A percentile compares a stretch with the other conserved stretches of the same genome.
phyloP scores from a whole-genome alignment of 306 rosid genomes.

The Psophocarpus tetragonolobus region DNA sequence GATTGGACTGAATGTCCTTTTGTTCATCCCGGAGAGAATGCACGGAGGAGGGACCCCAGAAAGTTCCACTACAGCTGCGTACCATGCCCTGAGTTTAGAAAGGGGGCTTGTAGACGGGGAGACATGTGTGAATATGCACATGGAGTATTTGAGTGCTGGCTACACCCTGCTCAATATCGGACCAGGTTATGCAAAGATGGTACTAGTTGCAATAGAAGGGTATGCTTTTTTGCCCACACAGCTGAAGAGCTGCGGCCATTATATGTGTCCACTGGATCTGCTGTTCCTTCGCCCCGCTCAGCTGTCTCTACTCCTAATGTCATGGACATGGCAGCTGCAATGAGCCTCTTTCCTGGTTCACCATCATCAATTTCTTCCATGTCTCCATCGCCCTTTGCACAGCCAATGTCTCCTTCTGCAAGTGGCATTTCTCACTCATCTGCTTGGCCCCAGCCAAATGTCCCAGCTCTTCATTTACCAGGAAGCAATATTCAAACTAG shows the following conservation, averaged over 20 bases:
- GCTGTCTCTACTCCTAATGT: constrained; percentile 67
- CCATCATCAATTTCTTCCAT: constrained; percentile 75
- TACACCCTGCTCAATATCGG: constrained; percentile 93
- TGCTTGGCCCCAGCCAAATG: constrained; percentile 85
- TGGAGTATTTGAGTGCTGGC: constrained; percentile 96
- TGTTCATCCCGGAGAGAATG: constrained; percentile 97
- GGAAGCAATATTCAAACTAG: constrained; percentile 84
- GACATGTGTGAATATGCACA: constrained; percentile 98
- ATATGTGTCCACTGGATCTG: constrained; percentile 85
- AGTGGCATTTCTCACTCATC: constrained; percentile 59
- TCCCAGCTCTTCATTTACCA: constrained; percentile 83
- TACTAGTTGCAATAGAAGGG: constrained; percentile 71
- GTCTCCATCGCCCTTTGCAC: constrained; percentile 77
- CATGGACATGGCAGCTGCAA: constrained; percentile 96
- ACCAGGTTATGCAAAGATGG: constrained; percentile 96
- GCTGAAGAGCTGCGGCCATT: constrained; percentile 81
- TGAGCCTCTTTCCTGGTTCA: constrained; percentile 78
- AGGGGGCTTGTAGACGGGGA: constrained; percentile 88
- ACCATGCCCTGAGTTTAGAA: constrained; percentile 91
- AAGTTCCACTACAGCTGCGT: constrained; percentile 93
- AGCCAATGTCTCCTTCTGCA: constrained; percentile 79
- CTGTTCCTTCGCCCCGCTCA: constrained; percentile 78
- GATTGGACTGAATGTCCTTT: constrained; percentile 98
- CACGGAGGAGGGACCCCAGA: constrained; percentile 89
- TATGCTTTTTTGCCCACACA: constrained; percentile 83